Base-by-base conservation (phyloP, 2,329 filamentous ascomycete genomes). In the Acephala macrosclerotiorum region DNA sequence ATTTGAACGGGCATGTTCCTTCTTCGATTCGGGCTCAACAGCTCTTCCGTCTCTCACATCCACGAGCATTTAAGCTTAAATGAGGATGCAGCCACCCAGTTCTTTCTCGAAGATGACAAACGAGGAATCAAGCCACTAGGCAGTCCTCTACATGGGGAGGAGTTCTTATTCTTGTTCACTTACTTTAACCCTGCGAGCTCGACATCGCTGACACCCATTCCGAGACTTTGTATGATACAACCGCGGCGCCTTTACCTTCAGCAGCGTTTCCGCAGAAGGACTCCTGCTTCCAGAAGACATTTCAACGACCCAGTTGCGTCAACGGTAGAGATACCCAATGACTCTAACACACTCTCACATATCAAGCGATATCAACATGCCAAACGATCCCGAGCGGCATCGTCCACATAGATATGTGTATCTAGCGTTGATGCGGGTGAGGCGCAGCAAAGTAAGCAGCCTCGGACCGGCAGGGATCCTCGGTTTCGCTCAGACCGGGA, bases 181-280 rank as follows among this genome's bases (percentile, higher is more conserved):
- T 55, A 77, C 75, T 72, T 77, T 77, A 20, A 77, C 76, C 22
- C 75, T 70, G 33, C 75, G 67, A 9, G 68, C 70, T 63, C 74
- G 75, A 64, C 75, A 77, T 47, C 74, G 70, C 16, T 72, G 63
- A 61, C 76, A 77, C 1, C 76, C 76, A 58, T 69, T 73, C 40
- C 71, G 66, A 29, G 74, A 76, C 68, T 77, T 77, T 64, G 71
- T 75, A 65, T 77, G 76, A 56, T 77, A 77, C 22, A 77, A 67
- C 49, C 76, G 61, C 14, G 70, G 67, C n/a, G 51, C 57, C 42
- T 66, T 68, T 8, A 20, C 29, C 57, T 66, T 58, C 57, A 3
- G 6, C 16, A 29, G 49, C 18, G 12, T 22, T 53, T 53, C 49
- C 7, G 49, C 25, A 29, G 49, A 53, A 18, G 49, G 26, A 53